phyloP scores from a whole-genome alignment of 495 filamentous ascomycete genomes.

The Penicillium samsonianum region DNA sequence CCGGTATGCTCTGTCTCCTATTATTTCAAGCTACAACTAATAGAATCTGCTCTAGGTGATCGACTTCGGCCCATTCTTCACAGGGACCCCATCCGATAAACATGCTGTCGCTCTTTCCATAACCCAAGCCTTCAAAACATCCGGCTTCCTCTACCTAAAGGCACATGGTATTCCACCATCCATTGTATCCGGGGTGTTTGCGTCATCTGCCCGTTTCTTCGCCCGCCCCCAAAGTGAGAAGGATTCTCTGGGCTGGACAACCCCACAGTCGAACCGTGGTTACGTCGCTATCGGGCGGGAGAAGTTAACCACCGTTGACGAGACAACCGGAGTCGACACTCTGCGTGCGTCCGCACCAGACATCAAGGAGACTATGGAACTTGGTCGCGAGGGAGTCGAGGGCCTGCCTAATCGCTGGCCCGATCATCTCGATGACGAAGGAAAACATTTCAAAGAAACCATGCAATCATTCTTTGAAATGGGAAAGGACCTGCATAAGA shows the following conservation, averaged over 20 bases:
- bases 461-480: conserved; percentile 73
- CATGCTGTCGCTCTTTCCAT: conserved; percentile 67
- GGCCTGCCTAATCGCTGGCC: conserved; percentile 83
- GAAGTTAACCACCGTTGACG: conserved; percentile 65
- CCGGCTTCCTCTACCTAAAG: conserved; percentile 89
- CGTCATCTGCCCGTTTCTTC: conserved; percentile 77
- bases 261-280: conserved; percentile 73
- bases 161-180: conserved; percentile 68
- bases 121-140: conserved; percentile 76
- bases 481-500: conserved; percentile 73
- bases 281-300: conserved; percentile 76
- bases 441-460: conserved; percentile 63
- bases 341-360: conserved; percentile 65
- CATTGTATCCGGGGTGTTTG: conserved; percentile 63
- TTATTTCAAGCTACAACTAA: neutral
- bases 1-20: conserved; percentile 51
- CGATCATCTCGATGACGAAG: conserved; percentile 57
- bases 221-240: conserved; percentile 67
- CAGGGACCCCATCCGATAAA: conserved; percentile 62
- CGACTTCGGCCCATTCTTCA: conserved; percentile 76
- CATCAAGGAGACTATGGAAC: conserved; percentile 83
- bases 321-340: conserved; percentile 58
- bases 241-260: conserved; percentile 67
- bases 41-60: conserved; percentile 63
- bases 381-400: conserved; percentile 71